Evolutionary conservation across 805 yeast genomes (phyloP).

Genomic region (Lachancea mirantina): DNA sequence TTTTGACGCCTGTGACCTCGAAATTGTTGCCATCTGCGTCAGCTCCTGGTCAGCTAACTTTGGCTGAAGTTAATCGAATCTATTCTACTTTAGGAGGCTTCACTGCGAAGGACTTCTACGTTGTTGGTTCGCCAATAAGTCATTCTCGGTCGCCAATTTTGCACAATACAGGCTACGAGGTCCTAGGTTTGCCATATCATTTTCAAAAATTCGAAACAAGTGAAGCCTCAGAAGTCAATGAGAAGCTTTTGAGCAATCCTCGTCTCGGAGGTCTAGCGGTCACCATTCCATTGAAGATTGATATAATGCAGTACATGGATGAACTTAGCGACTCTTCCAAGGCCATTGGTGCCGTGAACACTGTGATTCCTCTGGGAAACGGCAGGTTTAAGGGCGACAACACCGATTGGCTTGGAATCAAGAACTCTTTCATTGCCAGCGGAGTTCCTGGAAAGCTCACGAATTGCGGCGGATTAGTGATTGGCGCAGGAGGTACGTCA

Average conservation of each 20-base stretch:
- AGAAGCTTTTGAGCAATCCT: slow-evolving; percentile 40
- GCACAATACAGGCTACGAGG: slow-evolving; percentile 71
- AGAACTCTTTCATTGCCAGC: slow-evolving; percentile 51
- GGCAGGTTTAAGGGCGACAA: slow-evolving; percentile 70
- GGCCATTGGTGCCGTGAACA: slow-evolving; percentile 90
- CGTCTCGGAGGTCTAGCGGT: slow-evolving; percentile 90
- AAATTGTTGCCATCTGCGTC: slow-evolving; percentile 57
- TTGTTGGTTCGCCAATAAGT: slow-evolving; percentile 73
- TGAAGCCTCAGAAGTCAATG: slow-evolving; percentile 49
- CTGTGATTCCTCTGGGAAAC: slow-evolving; percentile 51
- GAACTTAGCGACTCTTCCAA: slow-evolving; percentile 70
- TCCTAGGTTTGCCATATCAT: slow-evolving; percentile 69
- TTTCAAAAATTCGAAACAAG: slow-evolving; percentile 65
- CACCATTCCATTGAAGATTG: slow-evolving; percentile 88
- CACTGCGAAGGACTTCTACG: slow-evolving; percentile 49
- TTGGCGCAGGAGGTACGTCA: slow-evolving; percentile 98
- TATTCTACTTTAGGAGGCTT: slow-evolving; percentile 58
- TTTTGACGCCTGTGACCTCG: slow-evolving; percentile 83
- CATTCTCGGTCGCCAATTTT: slow-evolving; percentile 88
- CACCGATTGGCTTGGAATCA: slow-evolving; percentile 93
- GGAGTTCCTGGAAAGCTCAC: slow-evolving; percentile 48
- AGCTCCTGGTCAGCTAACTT: slow-evolving; percentile 73
- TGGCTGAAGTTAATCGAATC: slow-evolving; percentile 55
- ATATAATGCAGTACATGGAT: slow-evolving; percentile 58
- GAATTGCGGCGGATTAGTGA: slow-evolving; percentile 56